Evolutionary conservation across 2,329 filamentous ascomycete genomes (phyloP).

Genomic region (Talaromyces sp.): DNA sequence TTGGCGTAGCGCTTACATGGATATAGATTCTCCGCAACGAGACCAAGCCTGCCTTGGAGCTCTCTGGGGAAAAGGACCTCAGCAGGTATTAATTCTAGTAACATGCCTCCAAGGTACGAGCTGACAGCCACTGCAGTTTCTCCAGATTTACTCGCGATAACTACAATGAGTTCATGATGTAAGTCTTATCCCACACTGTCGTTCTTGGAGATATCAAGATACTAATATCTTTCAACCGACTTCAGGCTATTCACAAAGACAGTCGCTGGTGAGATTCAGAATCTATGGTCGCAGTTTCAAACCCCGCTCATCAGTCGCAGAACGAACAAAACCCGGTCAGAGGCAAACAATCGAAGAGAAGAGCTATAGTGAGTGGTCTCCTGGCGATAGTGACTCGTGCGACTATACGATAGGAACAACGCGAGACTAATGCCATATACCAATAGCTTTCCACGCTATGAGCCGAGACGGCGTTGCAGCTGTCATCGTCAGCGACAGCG

Average conservation of each 20-base stretch:
- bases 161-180: constrained; percentile 40
- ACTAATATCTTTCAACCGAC: not conserved
- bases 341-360: constrained; percentile 70
- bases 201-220: not conserved
- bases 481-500: constrained; percentile 70
- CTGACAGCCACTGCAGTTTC: constrained; percentile 46
- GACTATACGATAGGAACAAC: not conserved
- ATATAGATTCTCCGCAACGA: constrained; percentile 75
- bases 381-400: not conserved
- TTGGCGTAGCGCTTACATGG: not conserved
- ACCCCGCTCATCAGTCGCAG: constrained; percentile 32
- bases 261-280: constrained; percentile 54
- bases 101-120: not conserved
- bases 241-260: constrained; percentile 68
- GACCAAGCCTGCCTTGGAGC: constrained; percentile 67
- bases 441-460: constrained; percentile 66
- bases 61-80: constrained; percentile 71
- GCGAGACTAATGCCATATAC: not conserved
- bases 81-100: constrained; percentile 30
- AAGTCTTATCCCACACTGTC: not conserved
- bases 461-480: constrained; percentile 64
- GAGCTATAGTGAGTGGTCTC: constrained; percentile 23
- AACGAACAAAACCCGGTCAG: constrained; percentile 74
- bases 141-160: constrained; percentile 72
- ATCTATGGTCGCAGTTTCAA: too few relatives aligned